Conservation (phyloP, 2,329 filamentous ascomycete genomes). For the Trichophaea hybrida region DNA sequence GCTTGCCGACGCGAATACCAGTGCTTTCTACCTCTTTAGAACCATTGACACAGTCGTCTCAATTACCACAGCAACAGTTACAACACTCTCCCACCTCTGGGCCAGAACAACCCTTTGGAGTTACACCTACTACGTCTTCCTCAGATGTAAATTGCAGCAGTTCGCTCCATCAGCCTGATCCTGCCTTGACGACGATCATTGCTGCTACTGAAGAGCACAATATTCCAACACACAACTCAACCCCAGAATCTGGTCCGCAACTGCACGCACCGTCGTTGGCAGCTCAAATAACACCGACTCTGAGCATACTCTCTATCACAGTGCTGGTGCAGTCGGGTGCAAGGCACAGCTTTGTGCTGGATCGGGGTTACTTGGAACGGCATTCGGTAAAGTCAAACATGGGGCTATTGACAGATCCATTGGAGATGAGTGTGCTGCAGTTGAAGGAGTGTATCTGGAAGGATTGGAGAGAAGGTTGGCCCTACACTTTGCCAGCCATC, state of each 20-base stretch:
- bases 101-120: too few species aligned
- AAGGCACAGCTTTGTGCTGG: constrained; percentile 24
- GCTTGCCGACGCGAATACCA: too few species aligned
- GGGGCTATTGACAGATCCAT: constrained; percentile 21
- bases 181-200: too few species aligned
- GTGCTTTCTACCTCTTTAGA: too few species aligned
- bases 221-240: too few species aligned
- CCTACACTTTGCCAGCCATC: neutral
- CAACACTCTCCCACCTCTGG: too few species aligned
- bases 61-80: too few species aligned
- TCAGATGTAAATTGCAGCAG: too few species aligned
- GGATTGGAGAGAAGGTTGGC: constrained; percentile 27
- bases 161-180: too few species aligned
- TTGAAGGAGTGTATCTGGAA: constrained; percentile 28
- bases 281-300: neutral
- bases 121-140: too few species aligned
- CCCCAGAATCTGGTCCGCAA: neutral
- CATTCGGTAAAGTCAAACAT: constrained; percentile 21
- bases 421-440: constrained; percentile 26
- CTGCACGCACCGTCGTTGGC: neutral
- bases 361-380: constrained; percentile 22
- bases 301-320: constrained; percentile 22
- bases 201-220: too few species aligned
- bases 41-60: too few species aligned
- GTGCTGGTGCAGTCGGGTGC: constrained; percentile 25